Conservation (phyloP, 768 basidiomycete genomes). For the Russula sp. region DNA sequence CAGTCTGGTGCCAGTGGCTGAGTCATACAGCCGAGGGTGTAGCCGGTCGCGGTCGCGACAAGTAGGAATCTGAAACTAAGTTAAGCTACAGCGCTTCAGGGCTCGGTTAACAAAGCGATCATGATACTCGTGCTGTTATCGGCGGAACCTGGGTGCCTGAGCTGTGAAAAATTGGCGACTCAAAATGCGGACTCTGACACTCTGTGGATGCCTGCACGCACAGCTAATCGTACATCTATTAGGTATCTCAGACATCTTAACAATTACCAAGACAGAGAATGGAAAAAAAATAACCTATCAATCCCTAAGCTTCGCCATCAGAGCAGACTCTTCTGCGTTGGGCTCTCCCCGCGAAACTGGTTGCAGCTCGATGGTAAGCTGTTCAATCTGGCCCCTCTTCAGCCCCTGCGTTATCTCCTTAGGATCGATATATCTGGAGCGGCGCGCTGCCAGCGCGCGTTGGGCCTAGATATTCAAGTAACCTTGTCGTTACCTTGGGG, state of each 20-base stretch:
- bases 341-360: constrained; percentile 3
- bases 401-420: constrained; percentile 36
- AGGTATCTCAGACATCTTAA: not conserved
- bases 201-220: not conserved
- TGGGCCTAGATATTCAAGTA: constrained; percentile 17
- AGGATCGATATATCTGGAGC: constrained; percentile 30
- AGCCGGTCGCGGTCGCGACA: too few species aligned
- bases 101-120: not conserved
- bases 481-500: not conserved
- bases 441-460: constrained; percentile 26
- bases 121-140: not conserved
- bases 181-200: not conserved
- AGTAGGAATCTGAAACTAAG: not conserved
- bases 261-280: not conserved
- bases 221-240: too few species aligned
- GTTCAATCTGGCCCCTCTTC: constrained; percentile 37
- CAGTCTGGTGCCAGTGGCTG: not conserved
- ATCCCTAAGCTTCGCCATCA: constrained; percentile 6
- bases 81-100: not conserved
- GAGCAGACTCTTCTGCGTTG: not conserved
- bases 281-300: not conserved
- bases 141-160: not conserved
- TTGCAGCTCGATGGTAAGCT: constrained; percentile 31
- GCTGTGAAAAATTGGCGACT: not conserved
- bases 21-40: too few species aligned